phyloP scores from a whole-genome alignment of 768 basidiomycete species.

The Daedaleopsis sinensis region DNA sequence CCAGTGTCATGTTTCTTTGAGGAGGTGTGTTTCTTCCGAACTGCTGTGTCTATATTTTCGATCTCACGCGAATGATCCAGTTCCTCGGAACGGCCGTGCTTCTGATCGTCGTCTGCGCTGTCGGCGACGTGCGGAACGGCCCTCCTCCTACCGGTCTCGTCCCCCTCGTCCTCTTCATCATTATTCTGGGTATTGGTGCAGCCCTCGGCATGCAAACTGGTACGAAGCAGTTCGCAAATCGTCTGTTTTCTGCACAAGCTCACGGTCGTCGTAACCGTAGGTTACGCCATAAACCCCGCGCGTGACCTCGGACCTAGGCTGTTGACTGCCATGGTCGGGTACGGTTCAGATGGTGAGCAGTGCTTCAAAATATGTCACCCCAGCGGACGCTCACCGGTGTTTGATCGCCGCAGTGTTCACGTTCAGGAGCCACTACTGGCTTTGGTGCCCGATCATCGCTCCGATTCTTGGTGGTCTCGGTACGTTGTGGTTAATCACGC shows the following conservation, averaged over 20 bases:
- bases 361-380: neutral
- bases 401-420: conserved; percentile 34
- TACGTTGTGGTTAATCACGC: conserved; percentile 11
- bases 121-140: conserved; percentile 54
- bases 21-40: conserved; percentile 34
- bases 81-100: conserved; percentile 60
- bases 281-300: conserved; percentile 69
- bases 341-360: conserved; percentile 48
- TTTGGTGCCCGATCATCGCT: conserved; percentile 69
- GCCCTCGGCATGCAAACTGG: conserved; percentile 64
- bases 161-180: conserved; percentile 57
- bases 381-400: neutral
- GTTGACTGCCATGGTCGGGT: conserved; percentile 72
- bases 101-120: conserved; percentile 53
- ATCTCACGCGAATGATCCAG: conserved; percentile 29
- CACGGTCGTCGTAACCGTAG: conserved; percentile 30
- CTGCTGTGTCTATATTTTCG: neutral
- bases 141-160: conserved; percentile 53
- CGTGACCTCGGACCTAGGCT: conserved; percentile 73
- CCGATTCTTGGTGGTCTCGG: conserved; percentile 60
- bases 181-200: conserved; percentile 60
- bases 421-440: conserved; percentile 64
- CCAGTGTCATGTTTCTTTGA: conserved; percentile 49
- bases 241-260: neutral
- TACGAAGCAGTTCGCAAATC: neutral